Base-by-base conservation (phyloP, 768 basidiomycete species). In the Russula dissimulans region DNA sequence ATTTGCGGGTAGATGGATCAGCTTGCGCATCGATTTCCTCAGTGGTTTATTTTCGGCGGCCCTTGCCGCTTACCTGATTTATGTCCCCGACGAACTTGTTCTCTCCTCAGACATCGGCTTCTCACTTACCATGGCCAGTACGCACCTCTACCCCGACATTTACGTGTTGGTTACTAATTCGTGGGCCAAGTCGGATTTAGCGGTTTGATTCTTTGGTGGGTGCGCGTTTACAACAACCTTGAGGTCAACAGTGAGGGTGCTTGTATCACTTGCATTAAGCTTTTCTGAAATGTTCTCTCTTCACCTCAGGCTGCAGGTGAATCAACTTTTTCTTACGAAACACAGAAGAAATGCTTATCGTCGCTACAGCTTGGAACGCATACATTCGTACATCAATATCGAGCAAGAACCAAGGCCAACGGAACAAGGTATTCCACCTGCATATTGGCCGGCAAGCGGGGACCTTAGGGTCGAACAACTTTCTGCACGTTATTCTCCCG, bases 381-480 rank as follows among this genome's bases (percentile, higher is more conserved):
- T 85, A 46, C 72, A 78, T 48, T 78, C 78, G 48, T 85, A 83
- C 65, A 68, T 84, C 41, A 69, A 73, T n/a, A 80, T 82, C 44
- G 81, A 82, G 52, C 80, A 81, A 59, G 84, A 85, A 67, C 75
- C 76, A 0, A 71, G 73, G 54, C 62, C 76, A 0, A 73, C 73
- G 0, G 62, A 70, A 31, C 62, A 71, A 6, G 77, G 78, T 3
- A 67, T 75, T n/a, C 84, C 84, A 4, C 82, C 84, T 5, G 83
- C 84, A 0, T 79, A 82, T 58, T 86, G 84, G 84, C 84, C 84
- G 4, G 74, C 83, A 1, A 79, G 78, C 32, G 84, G 84, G 1
- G 71, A 75, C 12, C 71, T 85, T n/a, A 66, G 70, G 4, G 78
- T 82, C 1, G 78, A 84, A 60, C 74, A 78, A 36, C 70, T 85